A percentile compares a stretch with the other conserved stretches of the same genome.
Conservation (phyloP, 345 rosid genomes). For the Salix suchowensis region DNA sequence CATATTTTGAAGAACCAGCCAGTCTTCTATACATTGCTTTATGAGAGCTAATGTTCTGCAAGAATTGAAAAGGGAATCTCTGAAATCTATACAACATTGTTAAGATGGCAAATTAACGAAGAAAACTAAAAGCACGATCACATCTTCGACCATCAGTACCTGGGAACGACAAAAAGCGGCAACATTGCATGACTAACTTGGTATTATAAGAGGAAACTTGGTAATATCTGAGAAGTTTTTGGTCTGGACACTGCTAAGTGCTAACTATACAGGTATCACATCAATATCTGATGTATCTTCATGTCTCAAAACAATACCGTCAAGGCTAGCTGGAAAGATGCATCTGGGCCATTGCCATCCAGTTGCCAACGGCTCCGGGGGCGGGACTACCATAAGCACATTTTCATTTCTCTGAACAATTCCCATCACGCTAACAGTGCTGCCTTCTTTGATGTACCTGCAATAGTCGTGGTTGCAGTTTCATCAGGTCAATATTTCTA, state of each 20-base stretch:
- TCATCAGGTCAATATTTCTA: not conserved
- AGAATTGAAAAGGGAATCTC: not conserved
- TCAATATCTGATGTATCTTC: conserved; percentile 78
- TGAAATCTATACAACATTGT: not conserved
- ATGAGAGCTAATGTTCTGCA: not conserved
- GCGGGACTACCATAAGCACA: conserved; percentile 85
- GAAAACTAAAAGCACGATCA: not conserved
- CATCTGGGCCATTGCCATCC: conserved; percentile 83
- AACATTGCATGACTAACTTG: no score
- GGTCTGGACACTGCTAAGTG: not conserved
- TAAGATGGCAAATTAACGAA: not conserved
- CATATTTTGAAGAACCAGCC: no score
- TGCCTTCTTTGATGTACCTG: conserved; percentile 95
- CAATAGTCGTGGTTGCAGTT: not conserved
- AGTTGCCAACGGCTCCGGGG: conserved; percentile 67
- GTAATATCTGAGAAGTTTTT: not conserved
- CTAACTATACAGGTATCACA: conserved; percentile 73
- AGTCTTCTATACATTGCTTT: no score
- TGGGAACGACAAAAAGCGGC: no score
- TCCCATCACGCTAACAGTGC: conserved; percentile 96
- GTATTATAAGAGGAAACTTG: no score
- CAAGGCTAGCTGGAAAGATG: conserved; percentile 73
- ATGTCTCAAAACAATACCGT: conserved; percentile 83
- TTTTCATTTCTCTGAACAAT: conserved; percentile 93
- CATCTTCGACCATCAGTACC: not conserved